Evolutionary conservation across 176 grass and related monocot genomes (phyloP).

Genomic region (Guadua angustifolia): DNA sequence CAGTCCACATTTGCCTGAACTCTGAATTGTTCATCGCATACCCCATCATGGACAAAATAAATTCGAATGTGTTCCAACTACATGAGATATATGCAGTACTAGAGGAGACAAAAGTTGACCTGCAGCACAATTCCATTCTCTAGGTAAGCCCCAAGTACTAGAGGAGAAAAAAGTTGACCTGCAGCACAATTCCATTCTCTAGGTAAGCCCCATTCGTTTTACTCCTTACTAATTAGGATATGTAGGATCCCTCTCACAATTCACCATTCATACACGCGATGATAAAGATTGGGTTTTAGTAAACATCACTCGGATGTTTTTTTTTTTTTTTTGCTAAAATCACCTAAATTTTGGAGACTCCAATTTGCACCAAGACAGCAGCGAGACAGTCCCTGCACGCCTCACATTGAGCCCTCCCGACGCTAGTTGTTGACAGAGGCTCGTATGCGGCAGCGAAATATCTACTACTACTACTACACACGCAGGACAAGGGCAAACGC

Average conservation of each 20-base stretch:
- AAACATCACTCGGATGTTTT: too few relatives aligned
- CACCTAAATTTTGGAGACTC: too few relatives aligned
- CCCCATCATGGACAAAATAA: not conserved
- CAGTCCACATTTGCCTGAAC: not conserved
- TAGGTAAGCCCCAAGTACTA: not conserved
- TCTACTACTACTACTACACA: too few relatives aligned
- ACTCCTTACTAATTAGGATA: not conserved
- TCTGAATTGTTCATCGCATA: not conserved
- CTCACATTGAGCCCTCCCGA: too few relatives aligned
- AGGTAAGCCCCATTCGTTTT: not conserved
- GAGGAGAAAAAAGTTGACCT: not conserved
- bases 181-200: not conserved
- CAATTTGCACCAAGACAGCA: too few relatives aligned
- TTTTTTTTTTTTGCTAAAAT: too few relatives aligned
- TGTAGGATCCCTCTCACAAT: constrained; percentile 7
- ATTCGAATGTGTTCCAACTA: not conserved
- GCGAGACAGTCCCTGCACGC: too few relatives aligned
- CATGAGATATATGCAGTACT: not conserved
- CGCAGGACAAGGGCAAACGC: not conserved
- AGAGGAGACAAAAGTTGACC: not conserved
- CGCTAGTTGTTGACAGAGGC: too few relatives aligned
- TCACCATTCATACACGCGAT: not conserved
- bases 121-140: not conserved
- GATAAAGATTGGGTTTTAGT: too few relatives aligned
- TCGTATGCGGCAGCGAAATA: too few relatives aligned